A percentile compares a stretch with the other conserved stretches of the same genome.
Conservation (phyloP, 2,329 filamentous ascomycete species). For the Gyromitra esculenta region DNA sequence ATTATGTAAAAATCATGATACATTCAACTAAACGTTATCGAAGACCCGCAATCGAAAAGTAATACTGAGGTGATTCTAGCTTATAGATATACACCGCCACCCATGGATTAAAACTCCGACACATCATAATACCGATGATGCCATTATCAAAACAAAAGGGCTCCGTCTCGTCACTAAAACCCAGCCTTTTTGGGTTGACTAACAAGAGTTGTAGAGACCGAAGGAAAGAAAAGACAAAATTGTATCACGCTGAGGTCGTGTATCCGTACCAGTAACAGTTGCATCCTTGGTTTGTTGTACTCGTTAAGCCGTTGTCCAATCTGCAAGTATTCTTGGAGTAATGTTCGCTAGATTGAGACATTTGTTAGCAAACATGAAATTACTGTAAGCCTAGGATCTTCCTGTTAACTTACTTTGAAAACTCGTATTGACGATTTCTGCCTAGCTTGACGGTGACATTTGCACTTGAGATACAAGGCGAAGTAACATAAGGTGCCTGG, state of each 20-base stretch:
- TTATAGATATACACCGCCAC: conserved; percentile 8
- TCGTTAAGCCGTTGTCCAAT: conserved; percentile 2
- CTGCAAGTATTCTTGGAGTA: neutral
- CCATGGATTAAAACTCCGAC: conserved; percentile 13
- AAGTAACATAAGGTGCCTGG: neutral
- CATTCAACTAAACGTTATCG: neutral
- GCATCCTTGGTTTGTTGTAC: conserved; percentile 18
- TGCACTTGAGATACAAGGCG: neutral
- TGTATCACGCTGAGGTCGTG: neutral
- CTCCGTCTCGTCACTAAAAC: neutral
- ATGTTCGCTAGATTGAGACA: conserved; percentile 19
- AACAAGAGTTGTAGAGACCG: neutral
- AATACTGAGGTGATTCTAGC: neutral
- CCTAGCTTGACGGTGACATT: conserved; percentile 36
- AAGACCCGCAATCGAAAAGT: neutral
- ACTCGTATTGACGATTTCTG: conserved; percentile 13
- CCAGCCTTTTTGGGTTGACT: neutral
- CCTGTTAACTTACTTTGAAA: conserved; percentile 30
- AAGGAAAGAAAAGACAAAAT: neutral
- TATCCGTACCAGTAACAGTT: conserved; percentile 30
- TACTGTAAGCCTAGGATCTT: neutral
- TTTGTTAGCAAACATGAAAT: neutral
- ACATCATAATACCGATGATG: conserved; percentile 1
- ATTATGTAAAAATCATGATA: neutral
- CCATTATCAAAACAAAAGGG: neutral